phyloP scores from a whole-genome alignment of 2,329 filamentous ascomycete genomes.

The Phyllosticta citribraziliensis region DNA sequence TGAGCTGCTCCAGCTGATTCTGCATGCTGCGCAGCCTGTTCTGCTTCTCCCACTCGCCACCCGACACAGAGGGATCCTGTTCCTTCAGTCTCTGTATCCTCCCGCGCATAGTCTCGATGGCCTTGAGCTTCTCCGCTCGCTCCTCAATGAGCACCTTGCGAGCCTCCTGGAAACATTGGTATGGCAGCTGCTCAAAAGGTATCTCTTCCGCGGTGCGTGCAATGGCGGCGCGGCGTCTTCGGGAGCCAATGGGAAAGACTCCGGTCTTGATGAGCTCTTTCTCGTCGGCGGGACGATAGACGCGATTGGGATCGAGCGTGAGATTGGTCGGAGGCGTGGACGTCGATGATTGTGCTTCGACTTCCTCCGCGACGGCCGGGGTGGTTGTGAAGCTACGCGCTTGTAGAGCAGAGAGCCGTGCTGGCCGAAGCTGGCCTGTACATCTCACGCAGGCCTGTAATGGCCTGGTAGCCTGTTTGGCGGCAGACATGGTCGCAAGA shows the following conservation, averaged over 20 bases:
- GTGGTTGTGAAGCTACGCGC: slow-evolving; percentile 39
- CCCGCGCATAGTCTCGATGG: slow-evolving; percentile 57
- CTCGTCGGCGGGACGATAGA: slow-evolving; percentile 55
- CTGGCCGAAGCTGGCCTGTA: not conserved
- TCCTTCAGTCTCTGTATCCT: slow-evolving; percentile 60
- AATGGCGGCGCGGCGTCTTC: slow-evolving; percentile 57
- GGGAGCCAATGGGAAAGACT: slow-evolving; percentile 67
- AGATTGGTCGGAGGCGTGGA: slow-evolving; percentile 10
- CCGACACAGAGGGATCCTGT: slow-evolving; percentile 46
- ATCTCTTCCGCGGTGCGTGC: slow-evolving; percentile 51
- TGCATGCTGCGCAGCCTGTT: slow-evolving; percentile 59
- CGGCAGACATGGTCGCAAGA: slow-evolving; percentile 22
- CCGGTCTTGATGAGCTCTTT: slow-evolving; percentile 58
- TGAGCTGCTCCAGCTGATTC: slow-evolving; percentile 63
- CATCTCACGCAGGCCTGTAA: slow-evolving; percentile 22
- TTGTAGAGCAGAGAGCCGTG: not conserved
- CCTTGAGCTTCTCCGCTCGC: slow-evolving; percentile 65
- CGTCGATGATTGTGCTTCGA: slow-evolving; percentile 24
- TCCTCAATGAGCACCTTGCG: slow-evolving; percentile 73
- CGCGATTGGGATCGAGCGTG: slow-evolving; percentile 55
- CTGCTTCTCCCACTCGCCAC: slow-evolving; percentile 57
- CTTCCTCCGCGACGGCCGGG: slow-evolving; percentile 32
- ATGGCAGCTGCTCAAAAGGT: slow-evolving; percentile 88
- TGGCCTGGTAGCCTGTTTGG: slow-evolving; percentile 24
- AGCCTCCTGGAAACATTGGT: slow-evolving; percentile 96